Evolutionary conservation across 75 land plant species (phyloP).

Genomic region (Gnetum montanum): DNA sequence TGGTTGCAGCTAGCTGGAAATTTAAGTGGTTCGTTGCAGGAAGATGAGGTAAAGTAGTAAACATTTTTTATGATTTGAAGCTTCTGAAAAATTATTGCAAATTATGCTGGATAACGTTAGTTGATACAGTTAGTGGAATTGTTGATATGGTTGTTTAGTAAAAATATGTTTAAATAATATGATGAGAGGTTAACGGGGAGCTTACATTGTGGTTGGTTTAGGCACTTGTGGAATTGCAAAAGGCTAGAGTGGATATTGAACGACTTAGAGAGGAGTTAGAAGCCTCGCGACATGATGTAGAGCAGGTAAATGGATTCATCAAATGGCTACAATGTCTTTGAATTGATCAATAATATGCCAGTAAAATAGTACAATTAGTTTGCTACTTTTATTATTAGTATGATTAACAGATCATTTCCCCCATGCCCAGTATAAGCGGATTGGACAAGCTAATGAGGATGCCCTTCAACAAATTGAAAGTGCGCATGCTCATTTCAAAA

Average conservation of each 20-base stretch:
- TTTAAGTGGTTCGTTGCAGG: not conserved
- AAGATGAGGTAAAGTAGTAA: no score
- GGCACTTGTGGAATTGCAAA: constrained; percentile 24
- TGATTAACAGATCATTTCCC: not conserved
- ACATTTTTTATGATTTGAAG: not conserved
- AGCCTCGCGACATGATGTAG: constrained; percentile 50
- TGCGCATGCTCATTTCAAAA: constrained; percentile 54
- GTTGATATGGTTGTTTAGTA: no score
- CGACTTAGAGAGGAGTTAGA: constrained; percentile 57
- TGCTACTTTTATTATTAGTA: not conserved
- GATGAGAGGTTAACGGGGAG: no score
- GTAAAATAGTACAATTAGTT: not conserved
- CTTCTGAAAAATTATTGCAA: no score
- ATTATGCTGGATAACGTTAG: no score
- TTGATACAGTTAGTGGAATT: no score
- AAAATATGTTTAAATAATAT: no score
- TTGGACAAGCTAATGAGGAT: constrained; percentile 78
- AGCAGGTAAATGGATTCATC: constrained; percentile 35
- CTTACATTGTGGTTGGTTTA: no score
- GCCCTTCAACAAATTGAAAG: constrained; percentile 76
- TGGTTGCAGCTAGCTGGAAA: no score
- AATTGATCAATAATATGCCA: not conserved
- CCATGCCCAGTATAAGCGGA: constrained; percentile 57
- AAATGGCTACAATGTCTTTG: not conserved
- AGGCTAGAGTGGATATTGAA: constrained; percentile 52